A percentile compares a stretch with the other conserved stretches of the same genome.
phyloP scores from a whole-genome alignment of 2,329 filamentous ascomycete genomes.

The Eutypa lata region DNA sequence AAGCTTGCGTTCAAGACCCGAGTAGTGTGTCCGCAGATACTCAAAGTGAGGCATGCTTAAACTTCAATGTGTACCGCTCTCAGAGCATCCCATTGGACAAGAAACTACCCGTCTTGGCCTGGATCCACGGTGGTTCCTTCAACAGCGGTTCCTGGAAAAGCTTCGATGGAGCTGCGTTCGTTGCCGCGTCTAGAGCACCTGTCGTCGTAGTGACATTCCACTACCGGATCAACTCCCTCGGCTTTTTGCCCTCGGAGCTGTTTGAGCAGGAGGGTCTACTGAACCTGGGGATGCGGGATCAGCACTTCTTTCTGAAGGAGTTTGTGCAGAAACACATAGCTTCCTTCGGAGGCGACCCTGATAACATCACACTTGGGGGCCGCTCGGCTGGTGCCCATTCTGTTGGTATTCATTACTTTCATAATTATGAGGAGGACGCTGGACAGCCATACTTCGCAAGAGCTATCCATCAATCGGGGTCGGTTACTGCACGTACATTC shows the following conservation, averaged over 20 bases:
- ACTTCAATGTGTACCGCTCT: slow-evolving; percentile 38
- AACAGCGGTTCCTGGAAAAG: slow-evolving; percentile 29
- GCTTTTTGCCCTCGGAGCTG: slow-evolving; percentile 21
- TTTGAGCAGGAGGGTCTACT: slow-evolving; percentile 20
- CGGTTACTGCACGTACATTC: slow-evolving; percentile 34
- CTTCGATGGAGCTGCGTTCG: slow-evolving; percentile 32
- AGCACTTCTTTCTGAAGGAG: slow-evolving; percentile 17
- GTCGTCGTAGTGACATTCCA: slow-evolving; percentile 26
- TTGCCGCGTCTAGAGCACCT: slow-evolving; percentile 20
- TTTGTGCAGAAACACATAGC: slow-evolving; percentile 16
- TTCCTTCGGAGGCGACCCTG: slow-evolving; percentile 16
- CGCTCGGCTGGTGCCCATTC: slow-evolving; percentile 27
- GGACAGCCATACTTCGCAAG: slow-evolving; percentile 29
- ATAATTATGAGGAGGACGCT: slow-evolving; percentile 27
- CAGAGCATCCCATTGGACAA: slow-evolving; percentile 28
- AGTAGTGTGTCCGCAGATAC: slow-evolving; percentile 10
- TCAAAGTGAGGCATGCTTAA: slow-evolving; percentile 35
- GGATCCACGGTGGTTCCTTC: slow-evolving; percentile 39
- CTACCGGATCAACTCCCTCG: slow-evolving; percentile 25
- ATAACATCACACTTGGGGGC: slow-evolving; percentile 15
- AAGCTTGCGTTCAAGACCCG: slow-evolving; percentile 39
- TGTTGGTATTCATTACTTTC: slow-evolving; percentile 35
- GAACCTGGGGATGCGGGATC: slow-evolving; percentile 18
- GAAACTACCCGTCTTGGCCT: slow-evolving; percentile 36
- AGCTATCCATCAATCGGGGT: slow-evolving; percentile 35